These are phyloP conservation scores for Erythrophleum ivorense DNA, from an alignment of 331 rosid genomes.

Conservation along the genomic window DNA sequence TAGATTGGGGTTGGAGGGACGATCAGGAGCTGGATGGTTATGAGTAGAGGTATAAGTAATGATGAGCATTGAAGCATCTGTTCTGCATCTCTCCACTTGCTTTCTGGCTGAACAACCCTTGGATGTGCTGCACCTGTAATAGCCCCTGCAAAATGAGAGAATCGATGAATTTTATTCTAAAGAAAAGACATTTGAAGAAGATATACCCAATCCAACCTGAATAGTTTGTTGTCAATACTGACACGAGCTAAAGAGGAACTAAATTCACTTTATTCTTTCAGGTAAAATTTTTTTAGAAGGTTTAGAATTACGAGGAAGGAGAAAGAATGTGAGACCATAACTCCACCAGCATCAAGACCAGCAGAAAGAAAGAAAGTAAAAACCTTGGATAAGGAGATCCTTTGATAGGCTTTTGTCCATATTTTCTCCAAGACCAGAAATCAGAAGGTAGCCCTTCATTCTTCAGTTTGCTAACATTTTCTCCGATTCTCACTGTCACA, in stretches of 20 bases:
- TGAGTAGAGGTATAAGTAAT: conserved; percentile 81
- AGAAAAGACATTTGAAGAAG: not conserved
- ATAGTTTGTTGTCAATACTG: not conserved
- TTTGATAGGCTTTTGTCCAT: conserved; percentile 95
- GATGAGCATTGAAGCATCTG: conserved; percentile 82
- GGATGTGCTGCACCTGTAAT: conserved; percentile 87
- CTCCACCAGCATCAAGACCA: too few species aligned
- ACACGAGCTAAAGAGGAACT: not conserved
- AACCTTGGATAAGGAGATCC: conserved; percentile 99
- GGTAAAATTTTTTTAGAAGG: not conserved
- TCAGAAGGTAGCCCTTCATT: conserved; percentile 91
- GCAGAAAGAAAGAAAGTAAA: not conserved
- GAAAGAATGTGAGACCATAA: not conserved
- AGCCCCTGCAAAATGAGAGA: conserved; percentile 61
- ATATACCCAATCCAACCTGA: not conserved
- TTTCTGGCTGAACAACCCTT: conserved; percentile 96
- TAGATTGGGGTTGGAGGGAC: conserved; percentile 38
- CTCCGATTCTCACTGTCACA: conserved; percentile 71
- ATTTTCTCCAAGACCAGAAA: conserved; percentile 98
- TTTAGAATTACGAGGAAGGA: conserved; percentile 24
- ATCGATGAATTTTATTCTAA: not conserved
- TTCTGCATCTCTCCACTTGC: conserved; percentile 91
- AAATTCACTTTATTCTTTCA: not conserved
- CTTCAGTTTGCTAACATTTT: conserved; percentile 74
- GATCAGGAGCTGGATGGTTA: conserved; percentile 74